Percentiles rank a stretch among this genome's conserved stretches.
Conservation (phyloP, 1,284 basidiomycete species). For the Cutaneotrichosporon dermatis region DNA sequence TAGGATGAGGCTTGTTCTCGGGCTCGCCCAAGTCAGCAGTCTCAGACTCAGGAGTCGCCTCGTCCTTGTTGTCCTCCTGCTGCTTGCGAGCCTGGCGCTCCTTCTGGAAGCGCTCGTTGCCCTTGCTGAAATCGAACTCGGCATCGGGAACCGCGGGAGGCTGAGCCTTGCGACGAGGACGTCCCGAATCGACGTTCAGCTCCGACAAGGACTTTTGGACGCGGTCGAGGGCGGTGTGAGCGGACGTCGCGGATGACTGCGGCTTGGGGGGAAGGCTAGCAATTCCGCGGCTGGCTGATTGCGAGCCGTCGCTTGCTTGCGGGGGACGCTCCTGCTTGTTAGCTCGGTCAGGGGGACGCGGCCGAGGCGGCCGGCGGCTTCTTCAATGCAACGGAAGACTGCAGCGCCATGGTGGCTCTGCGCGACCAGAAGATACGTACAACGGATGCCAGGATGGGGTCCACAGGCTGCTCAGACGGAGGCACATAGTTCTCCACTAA, state of each 20-base stretch:
- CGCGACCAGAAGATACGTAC: conserved; percentile 36
- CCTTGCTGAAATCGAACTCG: conserved; percentile 43
- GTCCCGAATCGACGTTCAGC: conserved; percentile 23
- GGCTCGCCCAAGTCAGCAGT: conserved; percentile 22
- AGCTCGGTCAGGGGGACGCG: neutral
- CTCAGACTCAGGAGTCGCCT: conserved; percentile 3
- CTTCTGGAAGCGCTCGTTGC: conserved; percentile 36
- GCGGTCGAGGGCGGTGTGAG: conserved; percentile 36
- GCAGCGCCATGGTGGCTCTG: conserved; percentile 43
- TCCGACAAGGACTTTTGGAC: conserved; percentile 41
- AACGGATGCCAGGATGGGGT: conserved; percentile 43
- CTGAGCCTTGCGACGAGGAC: conserved; percentile 19
- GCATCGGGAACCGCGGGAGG: conserved; percentile 40
- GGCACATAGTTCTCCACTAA: conserved; percentile 42
- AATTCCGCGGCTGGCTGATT: neutral
- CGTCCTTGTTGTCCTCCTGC: conserved; percentile 5
- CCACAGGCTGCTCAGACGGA: conserved; percentile 29
- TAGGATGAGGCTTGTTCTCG: conserved; percentile 33
- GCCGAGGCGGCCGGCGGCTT: too few relatives aligned
- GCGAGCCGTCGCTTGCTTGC: neutral
- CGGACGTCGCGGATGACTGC: conserved; percentile 25
- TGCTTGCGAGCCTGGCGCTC: conserved; percentile 29
- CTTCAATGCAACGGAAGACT: conserved; percentile 46
- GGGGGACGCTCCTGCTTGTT: neutral
- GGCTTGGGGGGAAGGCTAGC: conserved; percentile 27